A percentile compares a stretch with the other conserved stretches of the same genome.
These are phyloP conservation scores for Eugenia klotzschiana DNA, from an alignment of 441 rosid species.

Conservation along the genomic window DNA sequence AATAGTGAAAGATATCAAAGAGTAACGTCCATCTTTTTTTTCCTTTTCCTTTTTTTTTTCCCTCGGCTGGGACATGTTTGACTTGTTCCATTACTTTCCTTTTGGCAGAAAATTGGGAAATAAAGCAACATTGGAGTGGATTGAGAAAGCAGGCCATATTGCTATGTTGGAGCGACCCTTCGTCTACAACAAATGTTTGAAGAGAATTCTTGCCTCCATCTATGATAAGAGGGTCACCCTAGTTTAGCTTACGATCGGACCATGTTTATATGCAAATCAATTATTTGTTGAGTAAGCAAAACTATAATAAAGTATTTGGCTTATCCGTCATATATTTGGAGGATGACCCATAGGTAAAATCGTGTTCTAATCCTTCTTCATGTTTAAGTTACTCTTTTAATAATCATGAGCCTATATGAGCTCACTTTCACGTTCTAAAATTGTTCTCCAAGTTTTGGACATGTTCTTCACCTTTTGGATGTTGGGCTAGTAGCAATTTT, in stretches of 20 bases:
- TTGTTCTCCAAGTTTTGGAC: not conserved
- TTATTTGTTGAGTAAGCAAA: not conserved
- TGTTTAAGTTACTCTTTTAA: too few relatives aligned
- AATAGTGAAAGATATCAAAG: not conserved
- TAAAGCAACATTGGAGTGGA: slow-evolving; percentile 5
- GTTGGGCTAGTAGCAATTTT: too few relatives aligned
- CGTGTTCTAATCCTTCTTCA: not conserved
- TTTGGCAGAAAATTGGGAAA: slow-evolving; percentile 12
- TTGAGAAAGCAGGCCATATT: slow-evolving; percentile 23
- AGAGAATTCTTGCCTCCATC: slow-evolving; percentile 14
- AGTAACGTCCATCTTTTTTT: not conserved
- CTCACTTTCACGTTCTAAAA: not conserved
- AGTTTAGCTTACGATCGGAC: not conserved
- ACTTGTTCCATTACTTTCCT: not conserved
- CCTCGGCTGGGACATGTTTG: not conserved
- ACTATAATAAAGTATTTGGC: not conserved
- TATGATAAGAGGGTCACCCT: not conserved
- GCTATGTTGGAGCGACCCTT: slow-evolving; percentile 15
- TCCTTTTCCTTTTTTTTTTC: not conserved
- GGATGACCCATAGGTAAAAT: not conserved
- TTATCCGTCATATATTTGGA: not conserved
- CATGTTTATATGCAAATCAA: not conserved
- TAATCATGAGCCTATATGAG: not conserved
- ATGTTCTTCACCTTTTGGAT: too few relatives aligned
- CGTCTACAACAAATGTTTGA: slow-evolving; percentile 13